Evolutionary conservation across 2,329 filamentous ascomycete genomes (phyloP).

Genomic region (Fusarium domesticum): DNA sequence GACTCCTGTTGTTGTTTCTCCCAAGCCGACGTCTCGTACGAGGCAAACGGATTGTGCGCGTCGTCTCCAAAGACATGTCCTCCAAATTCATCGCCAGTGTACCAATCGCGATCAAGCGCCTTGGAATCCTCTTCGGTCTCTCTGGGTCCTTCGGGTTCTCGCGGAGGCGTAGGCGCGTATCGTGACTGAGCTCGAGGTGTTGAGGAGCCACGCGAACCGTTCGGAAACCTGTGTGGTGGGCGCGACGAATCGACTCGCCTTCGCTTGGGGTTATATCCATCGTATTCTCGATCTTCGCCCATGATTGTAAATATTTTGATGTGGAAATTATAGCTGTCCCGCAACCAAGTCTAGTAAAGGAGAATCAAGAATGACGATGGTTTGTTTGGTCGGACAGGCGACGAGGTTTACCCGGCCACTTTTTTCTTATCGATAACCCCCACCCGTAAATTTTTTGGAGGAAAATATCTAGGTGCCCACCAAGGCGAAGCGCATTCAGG

Average conservation of each 20-base stretch:
- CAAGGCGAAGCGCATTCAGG: conserved; percentile 10
- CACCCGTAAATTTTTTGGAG: conserved; percentile 36
- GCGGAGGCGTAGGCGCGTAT: conserved; percentile 42
- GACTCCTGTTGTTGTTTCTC: conserved; percentile 76
- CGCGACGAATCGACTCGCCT: conserved; percentile 36
- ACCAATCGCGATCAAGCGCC: conserved; percentile 89
- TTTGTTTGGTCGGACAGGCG: neutral
- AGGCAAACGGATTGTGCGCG: conserved; percentile 86
- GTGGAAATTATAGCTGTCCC: neutral
- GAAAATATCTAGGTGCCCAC: conserved; percentile 27
- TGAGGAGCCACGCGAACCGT: conserved; percentile 34
- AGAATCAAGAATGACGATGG: neutral
- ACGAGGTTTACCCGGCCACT: conserved; percentile 25
- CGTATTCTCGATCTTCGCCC: conserved; percentile 37
- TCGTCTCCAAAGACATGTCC: conserved; percentile 85
- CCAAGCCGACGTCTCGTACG: conserved; percentile 68
- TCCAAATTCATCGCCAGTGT: conserved; percentile 79
- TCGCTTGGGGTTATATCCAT: conserved; percentile 40
- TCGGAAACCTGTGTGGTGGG: conserved; percentile 29
- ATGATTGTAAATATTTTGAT: conserved; percentile 22
- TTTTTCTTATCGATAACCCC: conserved; percentile 42
- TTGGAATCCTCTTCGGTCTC: conserved; percentile 66
- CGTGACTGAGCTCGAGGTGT: conserved; percentile 36
- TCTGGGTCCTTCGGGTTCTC: conserved; percentile 52
- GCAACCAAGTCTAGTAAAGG: conserved; percentile 5